These are phyloP conservation scores for Saccharomyces pastorianus DNA, from an alignment of 1,139 yeast species.

Conservation along the genomic window DNA sequence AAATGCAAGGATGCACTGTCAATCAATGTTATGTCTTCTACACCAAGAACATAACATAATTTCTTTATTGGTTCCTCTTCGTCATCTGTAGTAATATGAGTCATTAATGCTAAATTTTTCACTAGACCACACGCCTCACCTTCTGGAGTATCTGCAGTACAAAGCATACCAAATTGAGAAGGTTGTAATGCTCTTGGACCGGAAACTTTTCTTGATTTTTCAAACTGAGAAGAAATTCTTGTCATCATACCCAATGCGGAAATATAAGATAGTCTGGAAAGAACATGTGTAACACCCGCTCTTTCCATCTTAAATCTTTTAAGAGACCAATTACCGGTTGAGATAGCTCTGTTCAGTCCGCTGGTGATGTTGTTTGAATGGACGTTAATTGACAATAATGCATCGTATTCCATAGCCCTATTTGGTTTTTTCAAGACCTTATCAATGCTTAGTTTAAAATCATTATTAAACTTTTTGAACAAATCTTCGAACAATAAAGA, in stretches of 20 bases:
- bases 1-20: slow-evolving; percentile 82
- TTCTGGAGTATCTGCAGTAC: slow-evolving; percentile 99
- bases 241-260: slow-evolving; percentile 99
- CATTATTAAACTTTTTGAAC: slow-evolving; percentile 89
- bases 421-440: slow-evolving; percentile 89
- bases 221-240: slow-evolving; percentile 95
- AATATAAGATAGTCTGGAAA: slow-evolving; percentile 82
- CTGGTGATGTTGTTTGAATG: slow-evolving; percentile 89
- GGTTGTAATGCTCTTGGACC: slow-evolving; percentile 99
- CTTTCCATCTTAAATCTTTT: slow-evolving; percentile 99
- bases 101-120: slow-evolving; percentile 92
- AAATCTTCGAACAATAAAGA: slow-evolving; percentile 90
- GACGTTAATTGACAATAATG: slow-evolving; percentile 75
- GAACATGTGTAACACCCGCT: slow-evolving; percentile 97
- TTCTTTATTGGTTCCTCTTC: slow-evolving; percentile 83
- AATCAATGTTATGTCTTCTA: slow-evolving; percentile 72
- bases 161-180: slow-evolving; percentile 96
- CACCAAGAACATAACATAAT: slow-evolving; percentile 76
- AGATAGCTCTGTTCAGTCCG: slow-evolving; percentile 92
- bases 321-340: slow-evolving; percentile 97
- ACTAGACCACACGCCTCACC: slow-evolving; percentile 99
- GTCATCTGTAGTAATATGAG: slow-evolving; percentile 97
- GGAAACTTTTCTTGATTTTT: slow-evolving; percentile 92
- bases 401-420: slow-evolving; percentile 92
- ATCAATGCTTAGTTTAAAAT: slow-evolving; percentile 89